Percentiles rank a stretch among this genome's conserved stretches.
phyloP scores from a whole-genome alignment of 345 rosid species.

The Barbarea vulgaris region DNA sequence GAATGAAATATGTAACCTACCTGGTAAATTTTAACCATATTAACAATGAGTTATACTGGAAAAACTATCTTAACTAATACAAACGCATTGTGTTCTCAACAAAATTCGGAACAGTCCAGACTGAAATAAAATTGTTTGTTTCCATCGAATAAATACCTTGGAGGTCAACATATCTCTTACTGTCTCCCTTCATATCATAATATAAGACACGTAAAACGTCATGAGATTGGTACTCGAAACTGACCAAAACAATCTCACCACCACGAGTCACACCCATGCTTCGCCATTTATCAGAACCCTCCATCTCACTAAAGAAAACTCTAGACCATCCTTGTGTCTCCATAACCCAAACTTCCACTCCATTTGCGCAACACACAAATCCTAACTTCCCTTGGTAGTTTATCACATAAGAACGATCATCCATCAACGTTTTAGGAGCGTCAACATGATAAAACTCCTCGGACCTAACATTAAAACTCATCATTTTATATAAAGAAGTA shows the following conservation, averaged over 20 bases:
- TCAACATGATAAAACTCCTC: neutral
- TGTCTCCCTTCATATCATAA: neutral
- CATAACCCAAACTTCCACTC: neutral
- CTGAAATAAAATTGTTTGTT: neutral
- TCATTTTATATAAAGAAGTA: neutral
- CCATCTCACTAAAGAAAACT: neutral
- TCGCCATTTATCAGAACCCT: neutral
- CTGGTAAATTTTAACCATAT: neutral
- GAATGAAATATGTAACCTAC: neutral
- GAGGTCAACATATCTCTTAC: neutral
- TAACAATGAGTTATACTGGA: neutral
- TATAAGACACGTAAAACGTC: neutral
- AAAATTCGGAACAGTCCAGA: neutral
- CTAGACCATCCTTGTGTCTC: conserved; percentile 5
- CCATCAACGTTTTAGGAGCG: neutral
- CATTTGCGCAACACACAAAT: neutral
- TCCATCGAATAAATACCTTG: neutral
- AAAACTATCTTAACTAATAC: neutral
- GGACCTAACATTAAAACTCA: conserved; percentile 4
- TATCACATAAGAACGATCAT: neutral
- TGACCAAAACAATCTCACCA: neutral
- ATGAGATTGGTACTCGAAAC: neutral
- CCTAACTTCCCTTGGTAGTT: conserved; percentile 12
- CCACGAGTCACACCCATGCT: neutral
- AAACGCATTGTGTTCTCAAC: conserved; percentile 11